Evolutionary conservation across 345 rosid genomes (phyloP).

Genomic region (Syzygium oleosum): DNA sequence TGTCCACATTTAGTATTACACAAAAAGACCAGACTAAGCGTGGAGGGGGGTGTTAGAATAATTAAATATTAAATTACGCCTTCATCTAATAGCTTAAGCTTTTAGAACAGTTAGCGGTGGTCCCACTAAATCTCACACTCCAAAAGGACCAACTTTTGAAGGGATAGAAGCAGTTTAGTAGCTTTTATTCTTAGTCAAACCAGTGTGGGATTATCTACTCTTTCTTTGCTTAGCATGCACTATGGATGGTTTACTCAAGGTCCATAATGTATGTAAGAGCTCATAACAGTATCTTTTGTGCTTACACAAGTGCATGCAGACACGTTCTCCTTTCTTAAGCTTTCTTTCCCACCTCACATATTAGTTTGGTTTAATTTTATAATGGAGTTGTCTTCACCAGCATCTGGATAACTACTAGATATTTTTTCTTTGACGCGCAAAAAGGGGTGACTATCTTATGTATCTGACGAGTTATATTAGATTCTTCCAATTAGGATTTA

Average conservation of each 20-base stretch:
- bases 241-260: background rate
- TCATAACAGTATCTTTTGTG: background rate
- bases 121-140: background rate
- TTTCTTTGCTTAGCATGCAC: background rate
- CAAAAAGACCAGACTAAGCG: too few species aligned
- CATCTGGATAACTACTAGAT: background rate
- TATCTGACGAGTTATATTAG: background rate
- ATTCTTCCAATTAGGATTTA: background rate
- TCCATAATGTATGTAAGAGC: background rate
- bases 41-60: too few species aligned
- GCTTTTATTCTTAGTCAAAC: background rate
- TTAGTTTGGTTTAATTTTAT: background rate
- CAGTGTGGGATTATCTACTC: background rate
- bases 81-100: too few species aligned
- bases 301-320: background rate
- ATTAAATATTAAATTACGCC: too few species aligned
- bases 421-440: background rate
- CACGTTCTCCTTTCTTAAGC: background rate
- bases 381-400: background rate
- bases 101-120: too few species aligned
- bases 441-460: background rate
- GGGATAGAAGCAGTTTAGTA: background rate
- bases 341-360: background rate
- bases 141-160: background rate
- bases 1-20: too few species aligned